Conservation (phyloP, 2,329 filamentous ascomycete species). For the Chaetothyriales sp. region DNA sequence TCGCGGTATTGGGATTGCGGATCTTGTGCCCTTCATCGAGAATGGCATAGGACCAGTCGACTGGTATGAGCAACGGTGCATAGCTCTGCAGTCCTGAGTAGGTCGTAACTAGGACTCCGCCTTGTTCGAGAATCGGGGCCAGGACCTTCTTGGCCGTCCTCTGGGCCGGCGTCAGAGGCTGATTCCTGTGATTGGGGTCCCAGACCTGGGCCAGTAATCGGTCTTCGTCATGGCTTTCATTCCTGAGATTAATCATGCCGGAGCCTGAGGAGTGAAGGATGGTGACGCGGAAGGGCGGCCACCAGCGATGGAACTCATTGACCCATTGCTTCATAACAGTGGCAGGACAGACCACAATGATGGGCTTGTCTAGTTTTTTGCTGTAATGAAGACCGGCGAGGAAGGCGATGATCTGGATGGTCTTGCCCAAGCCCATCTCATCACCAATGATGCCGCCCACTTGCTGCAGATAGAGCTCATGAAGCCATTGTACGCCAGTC, state of each 20-base stretch:
- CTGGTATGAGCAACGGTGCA: constrained; percentile 60
- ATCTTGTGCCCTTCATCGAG: constrained; percentile 98
- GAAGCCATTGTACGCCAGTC: constrained; percentile 90
- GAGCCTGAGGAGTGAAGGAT: constrained; percentile 92
- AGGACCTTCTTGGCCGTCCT: constrained; percentile 67
- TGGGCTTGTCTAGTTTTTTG: constrained; percentile 64
- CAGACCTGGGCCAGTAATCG: constrained; percentile 43
- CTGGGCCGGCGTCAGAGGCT: constrained; percentile 39
- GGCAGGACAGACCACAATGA: constrained; percentile 83
- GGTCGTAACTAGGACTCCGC: constrained; percentile 87
- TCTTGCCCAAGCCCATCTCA: constrained; percentile 98
- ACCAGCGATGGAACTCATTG: constrained; percentile 96
- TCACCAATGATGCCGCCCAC: constrained; percentile 93
- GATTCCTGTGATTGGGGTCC: constrained; percentile 27
- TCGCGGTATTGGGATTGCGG: constrained; percentile 84
- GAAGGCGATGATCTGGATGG: constrained; percentile 65
- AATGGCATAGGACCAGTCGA: constrained; percentile 85
- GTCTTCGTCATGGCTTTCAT: constrained; percentile 47
- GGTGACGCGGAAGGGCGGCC: constrained; percentile 93
- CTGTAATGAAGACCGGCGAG: constrained; percentile 86
- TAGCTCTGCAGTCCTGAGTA: constrained; percentile 95
- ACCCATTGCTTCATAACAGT: constrained; percentile 97
- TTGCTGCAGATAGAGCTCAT: constrained; percentile 74
- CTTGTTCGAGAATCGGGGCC: constrained; percentile 63
- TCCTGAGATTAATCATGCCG: constrained; percentile 72